Evolutionary conservation across 148 eudicot species (phyloP).

Genomic region (Vaccinium macrocarpon): DNA sequence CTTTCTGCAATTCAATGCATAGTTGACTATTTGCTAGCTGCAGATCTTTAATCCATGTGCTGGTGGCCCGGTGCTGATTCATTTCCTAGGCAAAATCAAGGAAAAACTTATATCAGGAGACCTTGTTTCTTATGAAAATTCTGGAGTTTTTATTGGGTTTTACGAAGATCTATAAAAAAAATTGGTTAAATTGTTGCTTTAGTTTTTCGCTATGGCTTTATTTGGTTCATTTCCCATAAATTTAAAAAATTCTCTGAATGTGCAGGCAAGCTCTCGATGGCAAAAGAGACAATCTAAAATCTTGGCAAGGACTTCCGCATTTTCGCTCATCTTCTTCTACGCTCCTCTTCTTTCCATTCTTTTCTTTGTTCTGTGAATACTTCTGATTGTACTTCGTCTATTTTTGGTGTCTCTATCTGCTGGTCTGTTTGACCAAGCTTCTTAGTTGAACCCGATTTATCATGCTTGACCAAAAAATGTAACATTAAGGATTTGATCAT

Average conservation of each 20-base stretch:
- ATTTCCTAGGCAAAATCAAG: neutral
- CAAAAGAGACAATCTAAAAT: constrained; percentile 80
- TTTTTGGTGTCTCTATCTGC: constrained; percentile 7
- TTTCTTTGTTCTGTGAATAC: neutral
- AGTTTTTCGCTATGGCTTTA: neutral
- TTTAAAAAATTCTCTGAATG: neutral
- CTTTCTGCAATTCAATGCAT: neutral
- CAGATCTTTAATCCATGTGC: neutral
- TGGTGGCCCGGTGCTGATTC: neutral
- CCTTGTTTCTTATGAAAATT: neutral
- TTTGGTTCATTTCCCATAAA: neutral
- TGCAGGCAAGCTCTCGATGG: constrained; percentile 89
- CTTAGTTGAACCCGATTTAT: neutral
- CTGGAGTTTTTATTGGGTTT: neutral
- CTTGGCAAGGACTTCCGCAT: constrained; percentile 49
- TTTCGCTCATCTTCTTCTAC: neutral
- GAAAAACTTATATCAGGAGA: neutral
- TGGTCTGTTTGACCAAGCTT: neutral
- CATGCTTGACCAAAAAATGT: neutral
- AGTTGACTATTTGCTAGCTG: neutral
- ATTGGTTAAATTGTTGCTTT: neutral
- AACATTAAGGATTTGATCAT: neutral
- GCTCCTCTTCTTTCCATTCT: neutral
- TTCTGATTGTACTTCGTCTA: neutral
- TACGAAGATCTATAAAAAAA: neutral